These are phyloP conservation scores for Blastobotrys serpentis DNA, from an alignment of 1,139 yeast genomes.

Conservation along the genomic window DNA sequence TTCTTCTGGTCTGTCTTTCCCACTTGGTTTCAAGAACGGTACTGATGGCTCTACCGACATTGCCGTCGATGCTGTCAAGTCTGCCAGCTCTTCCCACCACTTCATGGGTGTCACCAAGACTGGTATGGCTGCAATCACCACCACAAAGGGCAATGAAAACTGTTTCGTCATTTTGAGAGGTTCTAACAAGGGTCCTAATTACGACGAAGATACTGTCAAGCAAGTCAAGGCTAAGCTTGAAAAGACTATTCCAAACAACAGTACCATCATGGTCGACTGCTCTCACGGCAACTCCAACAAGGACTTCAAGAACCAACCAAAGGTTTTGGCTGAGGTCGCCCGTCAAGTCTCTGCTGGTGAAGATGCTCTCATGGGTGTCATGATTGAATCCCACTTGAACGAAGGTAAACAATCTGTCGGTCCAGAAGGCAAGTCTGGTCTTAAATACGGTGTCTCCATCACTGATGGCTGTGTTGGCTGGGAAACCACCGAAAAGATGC, in stretches of 20 bases:
- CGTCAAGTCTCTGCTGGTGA: slow-evolving; percentile 83
- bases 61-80: slow-evolving; percentile 90
- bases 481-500: slow-evolving; percentile 83
- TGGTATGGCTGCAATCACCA: slow-evolving; percentile 93
- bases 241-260: slow-evolving; percentile 34
- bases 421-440: slow-evolving; percentile 63
- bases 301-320: slow-evolving; percentile 93
- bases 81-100: slow-evolving; percentile 91
- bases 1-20: slow-evolving; percentile 96
- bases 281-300: slow-evolving; percentile 96
- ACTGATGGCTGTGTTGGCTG: slow-evolving; percentile 96
- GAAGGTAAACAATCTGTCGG: slow-evolving; percentile 93
- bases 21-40: slow-evolving; percentile 97
- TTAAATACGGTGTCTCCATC: slow-evolving; percentile 93
- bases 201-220: slow-evolving; percentile 73
- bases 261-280: slow-evolving; percentile 87
- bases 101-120: slow-evolving; percentile 96
- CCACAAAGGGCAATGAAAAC: slow-evolving; percentile 90
- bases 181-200: slow-evolving; percentile 91
- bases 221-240: slow-evolving; percentile 67
- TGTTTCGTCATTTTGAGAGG: slow-evolving; percentile 82
- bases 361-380: slow-evolving; percentile 77
- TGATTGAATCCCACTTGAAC: slow-evolving; percentile 91
- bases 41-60: slow-evolving; percentile 94
- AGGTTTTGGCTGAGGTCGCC: slow-evolving; percentile 74